These are phyloP conservation scores for Entamoeba histolytica DNA, from an alignment of 208 protist genomes.

Conservation along the genomic window DNA sequence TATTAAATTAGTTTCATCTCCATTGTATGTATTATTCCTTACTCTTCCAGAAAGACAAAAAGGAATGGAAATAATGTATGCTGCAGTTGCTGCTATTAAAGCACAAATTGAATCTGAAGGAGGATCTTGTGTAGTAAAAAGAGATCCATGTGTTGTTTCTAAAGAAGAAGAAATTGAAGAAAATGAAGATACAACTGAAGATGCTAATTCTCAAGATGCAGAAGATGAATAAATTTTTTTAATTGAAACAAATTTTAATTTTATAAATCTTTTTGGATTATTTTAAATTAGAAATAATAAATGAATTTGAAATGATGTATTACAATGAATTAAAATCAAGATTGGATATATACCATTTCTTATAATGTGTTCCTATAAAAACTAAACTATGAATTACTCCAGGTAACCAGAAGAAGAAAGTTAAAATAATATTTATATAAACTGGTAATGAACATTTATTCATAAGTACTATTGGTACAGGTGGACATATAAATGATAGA, in stretches of 20 bases:
- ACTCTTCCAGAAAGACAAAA: background rate
- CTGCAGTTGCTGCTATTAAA: background rate
- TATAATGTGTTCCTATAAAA: too few species aligned
- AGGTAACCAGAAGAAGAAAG: background rate
- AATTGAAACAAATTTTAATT: too few species aligned
- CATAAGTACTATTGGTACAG: background rate
- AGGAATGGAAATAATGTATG: background rate
- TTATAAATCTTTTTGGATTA: too few species aligned
- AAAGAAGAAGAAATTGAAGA: background rate
- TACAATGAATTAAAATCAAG: too few species aligned
- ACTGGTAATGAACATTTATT: background rate
- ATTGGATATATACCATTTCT: too few species aligned
- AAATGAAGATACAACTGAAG: background rate
- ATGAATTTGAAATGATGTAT: too few species aligned
- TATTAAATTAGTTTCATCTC: background rate
- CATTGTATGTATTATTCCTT: background rate
- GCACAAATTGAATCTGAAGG: background rate
- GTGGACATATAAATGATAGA: background rate
- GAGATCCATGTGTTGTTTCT: background rate
- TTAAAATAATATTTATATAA: background rate
- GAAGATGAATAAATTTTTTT: background rate
- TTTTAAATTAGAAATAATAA: too few species aligned
- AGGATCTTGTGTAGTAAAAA: background rate
- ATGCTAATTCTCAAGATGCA: background rate
- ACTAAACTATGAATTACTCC: background rate